phyloP scores from a whole-genome alignment of 2,329 filamentous ascomycete species.

The Penicillium rolfsii region DNA sequence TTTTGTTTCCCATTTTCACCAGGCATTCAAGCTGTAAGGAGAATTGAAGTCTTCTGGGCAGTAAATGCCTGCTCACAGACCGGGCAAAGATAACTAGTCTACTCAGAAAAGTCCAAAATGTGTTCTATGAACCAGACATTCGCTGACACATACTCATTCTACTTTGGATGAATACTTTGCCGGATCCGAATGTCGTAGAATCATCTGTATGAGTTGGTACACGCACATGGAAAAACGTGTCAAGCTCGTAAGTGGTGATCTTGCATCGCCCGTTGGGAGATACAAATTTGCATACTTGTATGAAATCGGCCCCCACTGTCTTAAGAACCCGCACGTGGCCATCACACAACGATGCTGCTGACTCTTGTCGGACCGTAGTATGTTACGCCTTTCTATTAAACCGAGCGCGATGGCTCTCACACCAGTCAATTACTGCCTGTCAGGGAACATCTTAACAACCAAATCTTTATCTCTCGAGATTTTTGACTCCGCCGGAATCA shows the following conservation, averaged over 20 bases:
- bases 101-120: no score
- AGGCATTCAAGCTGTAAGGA: background rate
- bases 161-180: background rate
- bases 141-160: background rate
- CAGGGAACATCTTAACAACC: background rate
- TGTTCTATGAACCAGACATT: background rate
- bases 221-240: background rate
- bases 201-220: background rate
- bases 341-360: background rate
- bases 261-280: background rate
- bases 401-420: background rate
- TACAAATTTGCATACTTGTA: background rate
- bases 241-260: background rate
- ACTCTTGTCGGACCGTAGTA: rapidly evolving
- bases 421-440: background rate
- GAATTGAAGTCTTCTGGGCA: background rate
- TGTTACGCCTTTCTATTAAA: background rate
- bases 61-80: background rate
- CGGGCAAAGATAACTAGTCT: background rate
- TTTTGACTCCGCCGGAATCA: background rate
- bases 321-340: background rate
- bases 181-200: background rate
- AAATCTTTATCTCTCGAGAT: background rate
- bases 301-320: background rate
- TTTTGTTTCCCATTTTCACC: no score